Conservation (phyloP, 176 grass and related monocot genomes). For the Tillandsia fasciculata region DNA sequence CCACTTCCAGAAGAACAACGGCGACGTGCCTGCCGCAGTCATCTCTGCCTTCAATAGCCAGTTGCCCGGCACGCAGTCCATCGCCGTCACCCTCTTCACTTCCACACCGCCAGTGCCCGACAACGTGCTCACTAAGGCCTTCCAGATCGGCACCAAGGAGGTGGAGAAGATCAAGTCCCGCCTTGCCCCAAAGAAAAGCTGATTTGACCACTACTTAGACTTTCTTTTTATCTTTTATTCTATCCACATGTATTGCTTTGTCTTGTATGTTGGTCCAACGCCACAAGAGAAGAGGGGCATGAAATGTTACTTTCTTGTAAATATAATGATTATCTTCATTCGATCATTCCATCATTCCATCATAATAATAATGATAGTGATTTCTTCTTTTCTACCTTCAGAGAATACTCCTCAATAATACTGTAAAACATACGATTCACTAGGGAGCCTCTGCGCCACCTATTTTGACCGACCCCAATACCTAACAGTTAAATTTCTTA, state of each 20-base stretch:
- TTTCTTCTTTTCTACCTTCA: too few species aligned
- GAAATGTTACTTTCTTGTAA: not conserved
- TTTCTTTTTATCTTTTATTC: too few species aligned
- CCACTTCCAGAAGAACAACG: slow-evolving; percentile 79
- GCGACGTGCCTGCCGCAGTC: slow-evolving; percentile 21
- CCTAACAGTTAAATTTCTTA: too few species aligned
- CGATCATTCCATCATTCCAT: too few species aligned
- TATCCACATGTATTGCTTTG: too few species aligned
- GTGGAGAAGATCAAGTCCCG: slow-evolving; percentile 40
- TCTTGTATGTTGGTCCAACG: too few species aligned
- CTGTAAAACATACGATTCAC: too few species aligned
- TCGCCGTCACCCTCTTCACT: slow-evolving; percentile 51
- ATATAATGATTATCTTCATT: too few species aligned
- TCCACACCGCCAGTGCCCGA: slow-evolving; percentile 30
- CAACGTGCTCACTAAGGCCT: slow-evolving; percentile 61
- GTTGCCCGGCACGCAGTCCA: slow-evolving; percentile 51
- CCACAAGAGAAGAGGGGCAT: not conserved
- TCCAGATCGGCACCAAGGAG: slow-evolving; percentile 23
- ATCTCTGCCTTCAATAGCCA: slow-evolving; percentile 76
- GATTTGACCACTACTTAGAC: not conserved
- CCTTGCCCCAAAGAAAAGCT: slow-evolving; percentile 44
- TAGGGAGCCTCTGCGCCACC: too few species aligned
- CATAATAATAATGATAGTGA: too few species aligned
- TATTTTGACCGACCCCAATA: too few species aligned
- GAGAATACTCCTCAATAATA: too few species aligned